phyloP scores from a whole-genome alignment of 2,329 filamentous ascomycete species.

The Magnaporthales sp. region DNA sequence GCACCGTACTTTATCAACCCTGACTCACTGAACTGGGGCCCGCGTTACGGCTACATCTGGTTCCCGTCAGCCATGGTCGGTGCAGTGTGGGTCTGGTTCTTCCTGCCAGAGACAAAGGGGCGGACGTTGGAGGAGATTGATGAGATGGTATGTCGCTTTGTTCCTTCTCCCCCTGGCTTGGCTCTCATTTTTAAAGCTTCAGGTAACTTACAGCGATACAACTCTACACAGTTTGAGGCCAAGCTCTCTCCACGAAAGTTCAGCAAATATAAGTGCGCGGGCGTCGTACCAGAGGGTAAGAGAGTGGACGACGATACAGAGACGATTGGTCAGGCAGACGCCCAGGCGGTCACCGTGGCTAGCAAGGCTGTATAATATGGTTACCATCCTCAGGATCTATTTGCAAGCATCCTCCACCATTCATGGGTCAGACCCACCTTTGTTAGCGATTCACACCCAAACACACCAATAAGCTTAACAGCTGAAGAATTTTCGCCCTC shows the following conservation, averaged over 20 bases:
- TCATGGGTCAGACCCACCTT: too few relatives aligned
- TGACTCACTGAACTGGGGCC: slow-evolving; percentile 25
- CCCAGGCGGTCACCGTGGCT: not conserved
- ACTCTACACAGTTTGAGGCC: not conserved
- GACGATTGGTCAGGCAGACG: not conserved
- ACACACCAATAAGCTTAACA: too few relatives aligned
- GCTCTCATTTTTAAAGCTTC: not conserved
- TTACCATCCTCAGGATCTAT: not conserved
- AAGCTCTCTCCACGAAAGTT: not conserved
- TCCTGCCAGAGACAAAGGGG: slow-evolving; percentile 35
- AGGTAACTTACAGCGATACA: not conserved
- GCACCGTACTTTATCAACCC: slow-evolving; percentile 34
- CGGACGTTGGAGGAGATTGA: slow-evolving; percentile 40
- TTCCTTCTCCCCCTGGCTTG: too few relatives aligned
- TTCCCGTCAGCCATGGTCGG: slow-evolving; percentile 25
- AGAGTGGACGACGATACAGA: not conserved
- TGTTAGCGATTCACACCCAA: too few relatives aligned
- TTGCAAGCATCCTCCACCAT: too few relatives aligned
- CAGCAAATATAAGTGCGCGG: not conserved
- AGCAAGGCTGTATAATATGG: not conserved
- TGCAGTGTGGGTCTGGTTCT: slow-evolving; percentile 31
- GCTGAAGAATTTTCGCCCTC: too few relatives aligned
- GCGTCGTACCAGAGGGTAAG: slow-evolving; percentile 4
- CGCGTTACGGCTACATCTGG: slow-evolving; percentile 30
- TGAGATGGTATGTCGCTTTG: slow-evolving; percentile 20